Evolutionary conservation across 495 filamentous ascomycete genomes (phyloP).

Genomic region (Annulohypoxylon stygium): DNA sequence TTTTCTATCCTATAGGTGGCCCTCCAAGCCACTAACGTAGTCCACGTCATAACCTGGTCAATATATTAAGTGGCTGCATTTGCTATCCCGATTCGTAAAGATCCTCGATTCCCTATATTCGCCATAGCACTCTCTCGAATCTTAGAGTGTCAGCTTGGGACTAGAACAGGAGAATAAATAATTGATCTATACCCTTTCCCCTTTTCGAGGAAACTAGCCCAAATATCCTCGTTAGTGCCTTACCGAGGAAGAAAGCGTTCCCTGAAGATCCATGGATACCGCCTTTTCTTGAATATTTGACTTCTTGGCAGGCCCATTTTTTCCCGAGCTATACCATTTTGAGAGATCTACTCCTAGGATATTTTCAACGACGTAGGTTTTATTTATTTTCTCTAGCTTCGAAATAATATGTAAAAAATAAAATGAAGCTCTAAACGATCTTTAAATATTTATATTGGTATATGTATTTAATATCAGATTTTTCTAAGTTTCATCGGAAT

Average conservation of each 20-base stretch:
- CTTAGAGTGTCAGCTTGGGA: neutral
- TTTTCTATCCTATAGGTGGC: neutral
- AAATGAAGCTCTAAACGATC: no score
- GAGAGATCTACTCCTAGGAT: no score
- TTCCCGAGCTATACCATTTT: no score
- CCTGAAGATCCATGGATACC: neutral
- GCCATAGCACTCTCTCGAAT: neutral
- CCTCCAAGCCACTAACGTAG: conserved; percentile 1
- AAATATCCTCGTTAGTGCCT: neutral
- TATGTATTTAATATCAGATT: no score
- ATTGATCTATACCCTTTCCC: neutral
- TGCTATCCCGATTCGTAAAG: neutral
- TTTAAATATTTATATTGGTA: no score
- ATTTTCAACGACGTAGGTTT: no score
- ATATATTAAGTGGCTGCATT: neutral
- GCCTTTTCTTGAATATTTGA: no score
- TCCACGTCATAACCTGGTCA: conserved; percentile 25
- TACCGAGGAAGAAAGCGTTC: neutral
- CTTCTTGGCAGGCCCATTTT: no score
- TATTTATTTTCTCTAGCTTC: no score
- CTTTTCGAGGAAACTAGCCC: neutral
- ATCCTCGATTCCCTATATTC: neutral
- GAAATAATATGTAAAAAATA: no score
- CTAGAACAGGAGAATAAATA: neutral
- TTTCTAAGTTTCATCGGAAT: no score